Percentiles rank a stretch among this genome's conserved stretches.
Conservation (phyloP, 495 filamentous ascomycete genomes). For the Hapsidospora chrysogenum region DNA sequence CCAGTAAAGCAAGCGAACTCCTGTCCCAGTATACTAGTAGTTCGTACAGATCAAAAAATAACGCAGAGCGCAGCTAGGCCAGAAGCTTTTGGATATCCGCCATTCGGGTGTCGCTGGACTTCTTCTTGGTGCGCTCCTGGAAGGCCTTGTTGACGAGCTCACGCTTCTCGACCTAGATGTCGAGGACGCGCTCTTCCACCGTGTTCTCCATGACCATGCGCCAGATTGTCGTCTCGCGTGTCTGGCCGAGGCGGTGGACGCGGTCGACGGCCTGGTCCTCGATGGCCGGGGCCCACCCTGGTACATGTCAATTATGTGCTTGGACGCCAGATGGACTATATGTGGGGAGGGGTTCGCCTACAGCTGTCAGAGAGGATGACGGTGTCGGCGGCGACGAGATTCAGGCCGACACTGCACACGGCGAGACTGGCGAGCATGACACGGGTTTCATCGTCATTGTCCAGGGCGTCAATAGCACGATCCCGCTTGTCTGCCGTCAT, state of each 20-base stretch:
- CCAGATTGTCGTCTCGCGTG: slow-evolving; percentile 59
- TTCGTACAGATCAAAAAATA: too few species aligned
- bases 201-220: slow-evolving; percentile 67
- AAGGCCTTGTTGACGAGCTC: slow-evolving; percentile 65
- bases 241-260: slow-evolving; percentile 80
- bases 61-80: too few species aligned
- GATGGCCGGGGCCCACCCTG: slow-evolving; percentile 81
- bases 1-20: too few species aligned
- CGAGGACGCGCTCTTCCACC: slow-evolving; percentile 73
- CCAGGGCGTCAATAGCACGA: slow-evolving; percentile 46
- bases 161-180: slow-evolving; percentile 70
- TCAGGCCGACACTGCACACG: slow-evolving; percentile 77
- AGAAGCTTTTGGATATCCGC: slow-evolving; percentile 24
- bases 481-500: slow-evolving; percentile 57
- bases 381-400: slow-evolving; percentile 76
- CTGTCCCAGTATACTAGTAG: too few species aligned
- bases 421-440: slow-evolving; percentile 71
- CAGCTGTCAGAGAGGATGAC: slow-evolving; percentile 70
- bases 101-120: slow-evolving; percentile 23
- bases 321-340: background rate
- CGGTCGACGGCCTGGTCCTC: slow-evolving; percentile 90
- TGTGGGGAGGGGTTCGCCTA: slow-evolving; percentile 7
- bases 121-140: slow-evolving; percentile 40
- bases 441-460: slow-evolving; percentile 47
- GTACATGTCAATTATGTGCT: slow-evolving; percentile 5